Evolutionary conservation across 345 rosid genomes (phyloP).

Genomic region (Capsella bursapastoris): DNA sequence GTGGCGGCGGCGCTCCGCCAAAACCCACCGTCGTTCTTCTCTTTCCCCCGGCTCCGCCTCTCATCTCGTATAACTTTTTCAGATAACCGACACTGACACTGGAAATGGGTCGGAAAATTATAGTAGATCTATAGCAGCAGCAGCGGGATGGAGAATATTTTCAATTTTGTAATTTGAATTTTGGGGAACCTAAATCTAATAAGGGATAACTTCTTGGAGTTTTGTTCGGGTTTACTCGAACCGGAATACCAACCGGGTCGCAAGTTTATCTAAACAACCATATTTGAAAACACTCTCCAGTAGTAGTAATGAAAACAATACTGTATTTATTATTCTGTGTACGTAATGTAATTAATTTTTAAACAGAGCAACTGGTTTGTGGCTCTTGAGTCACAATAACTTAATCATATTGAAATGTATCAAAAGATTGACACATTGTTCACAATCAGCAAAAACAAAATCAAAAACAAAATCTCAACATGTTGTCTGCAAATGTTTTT

Average conservation of each 20-base stretch:
- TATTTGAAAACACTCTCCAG: background rate
- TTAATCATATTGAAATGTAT: constrained; percentile 18
- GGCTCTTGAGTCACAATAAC: constrained; percentile 14
- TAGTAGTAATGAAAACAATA: too few relatives aligned
- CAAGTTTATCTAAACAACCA: background rate
- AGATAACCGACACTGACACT: constrained; percentile 5
- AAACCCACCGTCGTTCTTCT: constrained; percentile 38
- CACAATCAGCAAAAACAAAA: constrained; percentile 6
- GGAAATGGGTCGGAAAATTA: background rate
- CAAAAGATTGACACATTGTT: constrained; percentile 24
- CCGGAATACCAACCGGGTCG: background rate
- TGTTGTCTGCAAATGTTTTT: constrained; percentile 16
- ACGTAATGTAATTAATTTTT: too few relatives aligned
- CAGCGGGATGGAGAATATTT: background rate
- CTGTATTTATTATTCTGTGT: background rate
- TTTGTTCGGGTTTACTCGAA: background rate
- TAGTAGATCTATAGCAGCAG: background rate
- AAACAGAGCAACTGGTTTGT: background rate
- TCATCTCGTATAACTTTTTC: constrained; percentile 34
- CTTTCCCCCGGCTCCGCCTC: constrained; percentile 42
- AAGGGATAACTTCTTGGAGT: too few relatives aligned
- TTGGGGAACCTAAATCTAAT: constrained; percentile 6
- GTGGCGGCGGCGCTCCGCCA: constrained; percentile 38
- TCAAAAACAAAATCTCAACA: constrained; percentile 15
- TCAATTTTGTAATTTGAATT: constrained; percentile 28